Percentiles rank a stretch among this genome's conserved stretches.
Evolutionary conservation across 1,284 basidiomycete species (phyloP).

Genomic region (Malassezia caprae): DNA sequence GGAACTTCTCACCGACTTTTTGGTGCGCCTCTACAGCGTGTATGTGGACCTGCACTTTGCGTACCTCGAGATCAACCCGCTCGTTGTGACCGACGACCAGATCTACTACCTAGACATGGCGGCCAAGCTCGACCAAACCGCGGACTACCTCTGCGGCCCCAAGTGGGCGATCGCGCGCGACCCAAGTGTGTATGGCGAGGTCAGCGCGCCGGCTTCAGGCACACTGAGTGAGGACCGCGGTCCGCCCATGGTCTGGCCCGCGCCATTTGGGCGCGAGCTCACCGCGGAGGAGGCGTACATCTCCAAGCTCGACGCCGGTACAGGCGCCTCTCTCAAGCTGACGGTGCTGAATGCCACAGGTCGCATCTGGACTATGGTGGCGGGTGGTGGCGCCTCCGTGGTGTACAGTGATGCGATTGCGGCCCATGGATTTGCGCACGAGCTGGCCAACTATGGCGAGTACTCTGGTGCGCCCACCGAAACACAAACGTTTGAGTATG

Average conservation of each 20-base stretch:
- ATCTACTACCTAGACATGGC: slow-evolving; percentile 99
- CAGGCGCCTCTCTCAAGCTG: slow-evolving; percentile 93
- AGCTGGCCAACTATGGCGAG: slow-evolving; percentile 98
- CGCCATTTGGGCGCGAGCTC: slow-evolving; percentile 92
- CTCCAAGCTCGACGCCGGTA: slow-evolving; percentile 91
- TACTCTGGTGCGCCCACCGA: slow-evolving; percentile 98
- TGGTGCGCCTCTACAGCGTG: slow-evolving; percentile 87
- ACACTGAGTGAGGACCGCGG: slow-evolving; percentile 53
- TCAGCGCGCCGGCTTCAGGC: slow-evolving; percentile 48
- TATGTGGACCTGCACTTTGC: slow-evolving; percentile 78
- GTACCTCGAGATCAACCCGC: slow-evolving; percentile 98
- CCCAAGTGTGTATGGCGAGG: slow-evolving; percentile 57
- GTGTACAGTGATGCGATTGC: slow-evolving; percentile 86
- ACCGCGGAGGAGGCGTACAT: slow-evolving; percentile 99
- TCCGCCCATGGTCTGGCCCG: slow-evolving; percentile 93
- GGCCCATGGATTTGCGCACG: slow-evolving; percentile 88
- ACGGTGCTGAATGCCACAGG: slow-evolving; percentile 91
- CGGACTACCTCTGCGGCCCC: slow-evolving; percentile 92
- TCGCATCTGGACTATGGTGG: slow-evolving; percentile 99
- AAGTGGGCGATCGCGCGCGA: slow-evolving; percentile 98
- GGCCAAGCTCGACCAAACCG: slow-evolving; percentile 92
- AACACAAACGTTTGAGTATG: slow-evolving; percentile 97
- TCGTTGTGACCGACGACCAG: slow-evolving; percentile 80
- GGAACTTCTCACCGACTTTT: slow-evolving; percentile 58
- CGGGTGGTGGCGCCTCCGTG: slow-evolving; percentile 67